Evolutionary conservation across 108 stramenopile species (phyloP).

Genomic region (Cyclotella sp.): DNA sequence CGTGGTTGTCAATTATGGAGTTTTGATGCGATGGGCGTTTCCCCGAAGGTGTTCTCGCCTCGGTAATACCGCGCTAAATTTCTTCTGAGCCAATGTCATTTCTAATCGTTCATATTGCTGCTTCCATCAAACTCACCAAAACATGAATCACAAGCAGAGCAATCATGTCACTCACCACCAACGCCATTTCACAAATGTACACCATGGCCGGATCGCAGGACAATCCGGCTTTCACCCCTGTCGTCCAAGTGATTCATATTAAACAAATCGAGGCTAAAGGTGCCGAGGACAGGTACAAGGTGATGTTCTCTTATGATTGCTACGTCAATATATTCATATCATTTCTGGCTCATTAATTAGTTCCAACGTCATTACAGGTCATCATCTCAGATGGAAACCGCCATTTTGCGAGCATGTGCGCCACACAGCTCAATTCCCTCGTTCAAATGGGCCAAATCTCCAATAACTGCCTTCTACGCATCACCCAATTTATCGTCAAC

Average conservation of each 20-base stretch:
- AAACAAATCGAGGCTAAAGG: slow-evolving; percentile 50
- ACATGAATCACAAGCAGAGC: background rate
- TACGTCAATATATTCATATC: background rate
- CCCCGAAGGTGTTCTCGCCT: too few species aligned
- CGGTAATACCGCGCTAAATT: too few species aligned
- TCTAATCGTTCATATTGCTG: background rate
- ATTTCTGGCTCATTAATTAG: background rate
- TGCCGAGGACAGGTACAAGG: slow-evolving; percentile 23
- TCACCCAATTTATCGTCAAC: slow-evolving; percentile 86
- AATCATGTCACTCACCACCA: slow-evolving; percentile 59
- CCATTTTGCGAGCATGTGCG: slow-evolving; percentile 89
- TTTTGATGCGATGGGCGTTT: too few species aligned
- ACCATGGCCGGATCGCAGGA: slow-evolving; percentile 22
- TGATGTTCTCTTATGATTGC: background rate
- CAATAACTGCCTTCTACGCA: slow-evolving; percentile 54
- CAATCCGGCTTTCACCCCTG: slow-evolving; percentile 59
- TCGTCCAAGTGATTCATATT: slow-evolving; percentile 64
- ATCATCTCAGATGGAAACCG: slow-evolving; percentile 86
- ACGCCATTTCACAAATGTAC: slow-evolving; percentile 41
- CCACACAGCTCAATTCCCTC: slow-evolving; percentile 86
- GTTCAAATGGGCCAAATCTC: slow-evolving; percentile 57
- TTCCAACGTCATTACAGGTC: slow-evolving; percentile 42
- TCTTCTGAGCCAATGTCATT: background rate
- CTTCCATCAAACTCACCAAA: background rate
- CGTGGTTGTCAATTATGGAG: too few species aligned